These are phyloP conservation scores for Ceratocystis colombiana DNA, from an alignment of 2,329 filamentous ascomycete genomes.

Conservation along the genomic window DNA sequence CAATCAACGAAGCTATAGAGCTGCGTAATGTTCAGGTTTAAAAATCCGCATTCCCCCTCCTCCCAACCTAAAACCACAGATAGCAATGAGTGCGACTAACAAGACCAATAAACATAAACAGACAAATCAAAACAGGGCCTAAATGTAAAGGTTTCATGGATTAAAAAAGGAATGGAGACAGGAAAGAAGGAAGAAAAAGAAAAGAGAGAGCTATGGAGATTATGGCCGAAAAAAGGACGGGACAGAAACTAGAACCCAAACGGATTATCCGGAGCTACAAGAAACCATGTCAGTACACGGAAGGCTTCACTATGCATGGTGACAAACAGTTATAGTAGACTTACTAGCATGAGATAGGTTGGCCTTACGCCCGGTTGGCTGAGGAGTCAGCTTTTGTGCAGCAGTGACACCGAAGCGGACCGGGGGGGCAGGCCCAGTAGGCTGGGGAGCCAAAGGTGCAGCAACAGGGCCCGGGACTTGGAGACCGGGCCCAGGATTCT, in stretches of 20 bases:
- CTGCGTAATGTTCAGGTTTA: too few species aligned
- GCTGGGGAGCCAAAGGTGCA: conserved; percentile 32
- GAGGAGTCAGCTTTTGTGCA: conserved; percentile 67
- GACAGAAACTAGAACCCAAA: conserved; percentile 39
- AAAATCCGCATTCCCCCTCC: too few species aligned
- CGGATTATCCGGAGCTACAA: conserved; percentile 43
- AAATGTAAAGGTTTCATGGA: conserved; percentile 1
- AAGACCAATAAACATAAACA: not conserved
- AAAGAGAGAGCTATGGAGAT: conserved; percentile 10
- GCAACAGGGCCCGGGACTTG: conserved; percentile 10
- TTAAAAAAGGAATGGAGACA: conserved; percentile 17
- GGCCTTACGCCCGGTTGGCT: conserved; percentile 79
- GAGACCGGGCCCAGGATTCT: conserved; percentile 30
- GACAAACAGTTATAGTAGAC: conserved; percentile 37
- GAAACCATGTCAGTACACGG: conserved; percentile 21
- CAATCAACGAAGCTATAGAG: too few species aligned
- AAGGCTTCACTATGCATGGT: not conserved
- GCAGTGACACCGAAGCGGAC: conserved; percentile 75
- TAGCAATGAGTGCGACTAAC: not conserved
- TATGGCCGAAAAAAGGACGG: conserved; percentile 17
- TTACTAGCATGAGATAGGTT: conserved; percentile 93
- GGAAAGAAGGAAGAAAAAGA: conserved; percentile 14
- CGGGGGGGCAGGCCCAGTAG: conserved; percentile 62
- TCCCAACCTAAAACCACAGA: not conserved
- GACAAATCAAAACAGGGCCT: conserved; percentile 5